Conservation (phyloP, 2,329 filamentous ascomycete genomes). For the Ilyonectria robusta region DNA sequence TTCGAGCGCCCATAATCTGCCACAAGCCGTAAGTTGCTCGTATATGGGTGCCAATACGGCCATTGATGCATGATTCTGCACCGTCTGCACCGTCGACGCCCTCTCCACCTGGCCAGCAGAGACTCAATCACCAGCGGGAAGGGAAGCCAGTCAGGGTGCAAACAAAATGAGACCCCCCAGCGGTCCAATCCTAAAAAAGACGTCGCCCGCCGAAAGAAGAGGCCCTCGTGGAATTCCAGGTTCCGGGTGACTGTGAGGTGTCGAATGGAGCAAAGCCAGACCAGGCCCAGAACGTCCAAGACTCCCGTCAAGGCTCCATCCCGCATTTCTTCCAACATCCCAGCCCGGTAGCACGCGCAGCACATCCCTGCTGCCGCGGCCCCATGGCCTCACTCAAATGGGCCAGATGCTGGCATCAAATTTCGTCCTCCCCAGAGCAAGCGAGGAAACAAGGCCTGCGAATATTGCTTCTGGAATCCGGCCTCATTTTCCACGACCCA, state of each 20-base stretch:
- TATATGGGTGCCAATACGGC: not conserved
- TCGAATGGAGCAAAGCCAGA: conserved; percentile 8
- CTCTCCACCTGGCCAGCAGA: not conserved
- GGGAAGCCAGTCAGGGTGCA: conserved; percentile 9
- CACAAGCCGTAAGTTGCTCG: not conserved
- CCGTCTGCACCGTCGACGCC: not conserved
- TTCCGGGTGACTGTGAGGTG: not conserved
- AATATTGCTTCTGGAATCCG: conserved; percentile 29
- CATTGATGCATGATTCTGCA: not conserved
- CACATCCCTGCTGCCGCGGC: conserved; percentile 5
- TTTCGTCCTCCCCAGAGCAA: conserved; percentile 14
- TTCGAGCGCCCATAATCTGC: not conserved
- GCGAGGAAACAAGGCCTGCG: conserved; percentile 27
- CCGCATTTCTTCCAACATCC: conserved; percentile 9
- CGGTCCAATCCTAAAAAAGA: conserved; percentile 11
- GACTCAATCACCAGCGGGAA: not conserved
- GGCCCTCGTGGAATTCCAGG: conserved; percentile 6
- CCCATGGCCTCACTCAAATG: conserved; percentile 6
- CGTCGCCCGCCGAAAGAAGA: not conserved
- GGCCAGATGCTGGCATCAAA: conserved; percentile 20
- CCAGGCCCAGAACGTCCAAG: conserved; percentile 9
- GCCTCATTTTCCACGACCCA: conserved; percentile 10
- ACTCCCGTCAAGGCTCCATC: conserved; percentile 13
- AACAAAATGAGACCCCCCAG: conserved; percentile 18
- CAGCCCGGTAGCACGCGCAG: conserved; percentile 10